Evolutionary conservation across 1,284 basidiomycete species (phyloP), one percentile per base, ranked within the genome.

Genomic region (Thelephora terrestris): DNA sequence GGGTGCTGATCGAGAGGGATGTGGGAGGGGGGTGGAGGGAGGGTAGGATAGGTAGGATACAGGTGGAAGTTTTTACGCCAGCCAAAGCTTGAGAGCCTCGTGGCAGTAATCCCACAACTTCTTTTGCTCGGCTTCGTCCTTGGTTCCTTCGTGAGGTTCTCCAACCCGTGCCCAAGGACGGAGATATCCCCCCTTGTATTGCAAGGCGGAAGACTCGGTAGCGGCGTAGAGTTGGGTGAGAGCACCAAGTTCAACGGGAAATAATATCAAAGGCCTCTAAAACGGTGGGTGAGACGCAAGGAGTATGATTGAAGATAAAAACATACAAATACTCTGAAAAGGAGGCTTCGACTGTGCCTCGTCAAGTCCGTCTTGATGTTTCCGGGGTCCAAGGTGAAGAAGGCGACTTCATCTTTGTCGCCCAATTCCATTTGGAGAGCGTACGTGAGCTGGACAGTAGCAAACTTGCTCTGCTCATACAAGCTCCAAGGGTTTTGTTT

Each of bases 81-180:
- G 29, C 45, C 45, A 46, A 4, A 32, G 21, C 45, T n/a, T 38
- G 10, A 46, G 34, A 16, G 17, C 17, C 12, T 23, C 16, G 21
- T 46, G 34, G 34, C 45, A 46, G 25, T 46, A 46, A 18, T n/a
- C 34, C 45, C 45, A 46, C 45, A 46, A 25, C 45, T 46, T 29
- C n/a, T 46, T 37, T 24, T 46, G 45, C 7, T 21, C 45, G 12
- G 21, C 17, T 32, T 37, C 27, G n/a, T 46, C 45, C 9, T 46
- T 46, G 12, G 45, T 46, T 20, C 7, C 45, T n/a, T 38, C 38
- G 45, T 46, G 29, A n/a, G 45, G 45, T 29, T 46, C 45, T 5
- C 45, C 45, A 12, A 46, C 34, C 7, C 45, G 45, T 36, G 45
- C 45, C 45, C 45, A 46, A 38, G 45, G 45, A 5, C 45, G 45